Evolutionary conservation across 805 yeast genomes (phyloP).

Genomic region (Kockiozyma suomiensis): DNA sequence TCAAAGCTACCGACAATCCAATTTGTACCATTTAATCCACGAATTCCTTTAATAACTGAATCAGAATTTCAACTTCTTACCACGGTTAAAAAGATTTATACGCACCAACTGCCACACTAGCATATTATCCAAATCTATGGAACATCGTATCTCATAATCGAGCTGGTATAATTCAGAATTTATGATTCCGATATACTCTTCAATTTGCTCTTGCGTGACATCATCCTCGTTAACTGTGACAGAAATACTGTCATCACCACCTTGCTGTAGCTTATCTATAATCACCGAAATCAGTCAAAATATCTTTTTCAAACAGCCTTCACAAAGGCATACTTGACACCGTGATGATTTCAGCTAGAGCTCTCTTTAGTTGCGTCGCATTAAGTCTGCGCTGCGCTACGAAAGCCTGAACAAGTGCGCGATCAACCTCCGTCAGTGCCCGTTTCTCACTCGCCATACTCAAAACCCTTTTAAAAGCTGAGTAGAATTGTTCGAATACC

Average conservation of each 20-base stretch:
- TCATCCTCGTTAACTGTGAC: conserved; percentile 7
- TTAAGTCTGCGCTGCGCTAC: conserved; percentile 16
- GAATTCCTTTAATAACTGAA: too few relatives aligned
- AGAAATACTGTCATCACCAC: background rate
- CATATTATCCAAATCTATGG: background rate
- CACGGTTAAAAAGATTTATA: background rate
- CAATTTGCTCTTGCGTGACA: conserved; percentile 21
- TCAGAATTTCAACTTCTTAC: too few relatives aligned
- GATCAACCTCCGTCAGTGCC: conserved; percentile 17
- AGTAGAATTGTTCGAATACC: background rate
- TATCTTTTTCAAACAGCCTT: background rate
- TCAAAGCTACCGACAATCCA: too few relatives aligned
- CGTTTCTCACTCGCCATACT: background rate
- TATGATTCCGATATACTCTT: conserved; percentile 10
- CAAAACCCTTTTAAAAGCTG: background rate
- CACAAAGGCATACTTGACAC: conserved; percentile 14
- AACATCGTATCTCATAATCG: conserved; percentile 27
- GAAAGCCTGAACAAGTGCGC: conserved; percentile 27
- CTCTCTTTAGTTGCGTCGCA: conserved; percentile 6
- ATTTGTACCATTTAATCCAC: conserved; percentile 3
- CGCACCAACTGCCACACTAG: conserved; percentile 28
- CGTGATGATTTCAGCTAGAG: conserved; percentile 19
- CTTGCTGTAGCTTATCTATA: background rate
- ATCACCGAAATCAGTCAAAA: background rate
- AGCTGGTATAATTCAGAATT: conserved; percentile 21